These are phyloP conservation scores for Pseudogymnoascus sp. DNA, from an alignment of 2,329 filamentous ascomycete species.

Conservation along the genomic window DNA sequence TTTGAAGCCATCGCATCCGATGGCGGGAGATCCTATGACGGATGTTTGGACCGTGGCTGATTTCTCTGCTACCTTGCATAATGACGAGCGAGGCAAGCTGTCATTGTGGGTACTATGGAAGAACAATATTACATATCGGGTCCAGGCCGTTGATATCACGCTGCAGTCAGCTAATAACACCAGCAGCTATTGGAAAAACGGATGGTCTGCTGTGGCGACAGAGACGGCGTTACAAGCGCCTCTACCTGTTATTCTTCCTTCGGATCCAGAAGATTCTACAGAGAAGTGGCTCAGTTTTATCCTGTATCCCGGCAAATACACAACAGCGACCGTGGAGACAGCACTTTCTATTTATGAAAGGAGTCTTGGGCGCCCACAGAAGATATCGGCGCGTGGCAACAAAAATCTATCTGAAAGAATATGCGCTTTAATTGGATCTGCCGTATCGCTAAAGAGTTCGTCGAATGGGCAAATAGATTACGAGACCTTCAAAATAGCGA, in stretches of 20 bases:
- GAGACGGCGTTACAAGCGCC: constrained; percentile 46
- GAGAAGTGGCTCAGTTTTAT: constrained; percentile 84
- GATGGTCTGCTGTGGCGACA: constrained; percentile 62
- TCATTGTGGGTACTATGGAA: constrained; percentile 75
- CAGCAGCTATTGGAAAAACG: constrained; percentile 49
- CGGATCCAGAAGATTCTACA: constrained; percentile 60
- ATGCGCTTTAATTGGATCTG: constrained; percentile 61
- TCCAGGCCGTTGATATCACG: constrained; percentile 40
- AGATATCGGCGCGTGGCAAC: constrained; percentile 34
- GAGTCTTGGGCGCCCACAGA: constrained; percentile 40
- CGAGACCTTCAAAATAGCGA: constrained; percentile 62
- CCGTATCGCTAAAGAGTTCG: constrained; percentile 54
- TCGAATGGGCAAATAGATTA: constrained; percentile 63
- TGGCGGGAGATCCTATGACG: constrained; percentile 58
- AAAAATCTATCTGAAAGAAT: constrained; percentile 67
- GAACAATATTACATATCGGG: constrained; percentile 69
- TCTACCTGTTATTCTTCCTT: constrained; percentile 49
- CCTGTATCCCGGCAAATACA: constrained; percentile 75
- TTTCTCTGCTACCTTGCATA: constrained; percentile 52
- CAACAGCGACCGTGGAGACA: constrained; percentile 69
- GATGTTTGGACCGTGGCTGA: constrained; percentile 75
- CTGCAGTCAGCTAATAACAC: constrained; percentile 39
- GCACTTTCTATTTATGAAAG: constrained; percentile 75
- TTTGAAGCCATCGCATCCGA: constrained; percentile 60
- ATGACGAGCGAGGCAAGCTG: constrained; percentile 44